Evolutionary conservation across 140 eudicot species (phyloP).

Genomic region (Anethum foeniculum): DNA sequence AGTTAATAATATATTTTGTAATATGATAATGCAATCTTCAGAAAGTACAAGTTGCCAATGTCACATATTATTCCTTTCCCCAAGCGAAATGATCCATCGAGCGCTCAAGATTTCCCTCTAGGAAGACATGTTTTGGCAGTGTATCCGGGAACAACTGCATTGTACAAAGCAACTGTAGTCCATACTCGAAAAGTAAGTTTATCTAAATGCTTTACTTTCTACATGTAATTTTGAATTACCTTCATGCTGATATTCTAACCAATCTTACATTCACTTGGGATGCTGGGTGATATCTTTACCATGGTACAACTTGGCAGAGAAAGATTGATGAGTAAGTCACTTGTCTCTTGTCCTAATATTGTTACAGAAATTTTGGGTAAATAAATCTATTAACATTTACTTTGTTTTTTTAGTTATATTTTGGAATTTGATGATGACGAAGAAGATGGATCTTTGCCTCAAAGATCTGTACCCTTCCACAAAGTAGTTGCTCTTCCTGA

Average conservation of each 20-base stretch:
- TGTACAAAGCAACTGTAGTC: constrained; percentile 92
- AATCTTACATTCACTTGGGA: constrained; percentile 1
- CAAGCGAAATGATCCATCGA: constrained; percentile 64
- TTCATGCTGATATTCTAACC: background rate
- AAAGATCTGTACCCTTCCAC: constrained; percentile 67
- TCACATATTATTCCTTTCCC: constrained; percentile 89
- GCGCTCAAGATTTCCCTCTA: constrained; percentile 66
- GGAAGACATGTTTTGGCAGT: constrained; percentile 94
- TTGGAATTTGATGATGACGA: constrained; percentile 87
- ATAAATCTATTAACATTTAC: background rate
- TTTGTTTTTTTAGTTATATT: constrained; percentile 32
- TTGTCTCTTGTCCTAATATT: constrained; percentile 1
- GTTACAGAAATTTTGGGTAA: background rate
- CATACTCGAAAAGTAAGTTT: constrained; percentile 69
- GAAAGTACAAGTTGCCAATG: constrained; percentile 83
- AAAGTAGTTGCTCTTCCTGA: constrained; percentile 78
- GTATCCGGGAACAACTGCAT: constrained; percentile 88
- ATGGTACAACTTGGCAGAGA: constrained; percentile 38
- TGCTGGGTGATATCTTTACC: constrained; percentile 17
- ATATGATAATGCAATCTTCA: constrained; percentile 23
- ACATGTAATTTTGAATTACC: background rate
- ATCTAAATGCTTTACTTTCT: background rate
- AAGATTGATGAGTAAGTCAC: constrained; percentile 75
- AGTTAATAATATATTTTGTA: background rate
- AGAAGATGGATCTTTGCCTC: constrained; percentile 78